Base-by-base conservation (phyloP, 2,329 filamentous ascomycete species). In the Lecanosticta acicola region DNA sequence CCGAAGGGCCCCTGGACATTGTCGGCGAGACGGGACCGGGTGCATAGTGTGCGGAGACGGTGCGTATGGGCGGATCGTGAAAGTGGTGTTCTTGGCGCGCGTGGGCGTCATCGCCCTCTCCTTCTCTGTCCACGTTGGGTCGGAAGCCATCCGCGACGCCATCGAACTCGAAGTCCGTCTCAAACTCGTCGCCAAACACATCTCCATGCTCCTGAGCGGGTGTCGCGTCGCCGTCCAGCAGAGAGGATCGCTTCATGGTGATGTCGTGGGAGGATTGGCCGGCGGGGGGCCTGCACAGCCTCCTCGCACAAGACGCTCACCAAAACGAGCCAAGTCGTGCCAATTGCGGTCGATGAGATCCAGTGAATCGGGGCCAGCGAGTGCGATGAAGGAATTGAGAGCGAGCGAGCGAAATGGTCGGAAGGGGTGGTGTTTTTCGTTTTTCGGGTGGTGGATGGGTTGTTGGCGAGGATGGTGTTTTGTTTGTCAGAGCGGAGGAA, bases 121-220 rank as follows among this genome's bases (percentile, higher is more conserved):
- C 53, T 45, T 53, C 49, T 41, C 53, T 54, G 43, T 56, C 59
- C 41, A 63, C 60, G 24, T 60, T 59, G 32, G 71, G 70, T 39
- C 70, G 63, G 58, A 72, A 73, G 47, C 70, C 71, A 49, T 73
- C 70, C 44, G 68, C 71, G 20, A 72, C 65, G 26, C 61, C 64
- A 46, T 68, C 69, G 49, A 67, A 68, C 17, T 63, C 60, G 39
- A 69, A 67, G 39, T 65, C 61, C 43, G 71, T 57, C 50, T 71
- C 72, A 54, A 66, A 68, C 50, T 73, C 70, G 58, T 75, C 72
- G 59, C 69, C 71, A 53, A 75, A 75, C 45, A 74, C 66, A 59
- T 75, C 66, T 42, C 61, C 57, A 46, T 65, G 67, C 50, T 63
- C 65, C 26, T 53, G 50, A 19, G 52, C 51, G 13, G 60, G 56